Conservation (phyloP, 495 filamentous ascomycete genomes). For the Podospora australis region DNA sequence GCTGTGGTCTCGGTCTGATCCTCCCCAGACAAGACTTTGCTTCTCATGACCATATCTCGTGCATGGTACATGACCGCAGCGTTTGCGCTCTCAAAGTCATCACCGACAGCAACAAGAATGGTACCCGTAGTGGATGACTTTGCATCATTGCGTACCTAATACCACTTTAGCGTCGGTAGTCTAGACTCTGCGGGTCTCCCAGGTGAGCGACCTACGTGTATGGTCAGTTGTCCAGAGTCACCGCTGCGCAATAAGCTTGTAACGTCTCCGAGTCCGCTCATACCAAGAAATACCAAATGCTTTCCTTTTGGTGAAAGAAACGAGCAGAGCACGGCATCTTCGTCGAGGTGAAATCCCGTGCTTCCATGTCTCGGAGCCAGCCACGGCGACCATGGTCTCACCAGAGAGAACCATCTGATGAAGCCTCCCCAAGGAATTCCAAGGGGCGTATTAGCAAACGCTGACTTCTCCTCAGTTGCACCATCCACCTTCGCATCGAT, state of each 20-base stretch:
- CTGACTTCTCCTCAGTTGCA: constrained; percentile 51
- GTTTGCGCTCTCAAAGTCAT: constrained; percentile 68
- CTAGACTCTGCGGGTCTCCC: too few relatives aligned
- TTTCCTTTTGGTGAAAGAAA: constrained; percentile 70
- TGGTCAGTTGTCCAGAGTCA: constrained; percentile 55
- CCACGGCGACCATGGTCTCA: constrained; percentile 63
- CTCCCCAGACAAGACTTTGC: constrained; percentile 18
- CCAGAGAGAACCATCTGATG: constrained; percentile 67
- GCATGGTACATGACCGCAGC: constrained; percentile 83
- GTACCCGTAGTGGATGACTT: constrained; percentile 58
- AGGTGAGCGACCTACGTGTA: constrained; percentile 48
- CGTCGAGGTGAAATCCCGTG: constrained; percentile 54
- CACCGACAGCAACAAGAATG: constrained; percentile 64
- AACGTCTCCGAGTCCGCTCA: constrained; percentile 70
- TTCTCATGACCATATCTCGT: constrained; percentile 53
- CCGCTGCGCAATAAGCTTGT: constrained; percentile 64
- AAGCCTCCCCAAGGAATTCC: constrained; percentile 54
- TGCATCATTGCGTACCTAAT: background rate
- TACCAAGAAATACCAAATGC: constrained; percentile 73
- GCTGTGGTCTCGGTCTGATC: constrained; percentile 15
- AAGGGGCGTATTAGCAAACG: constrained; percentile 49
- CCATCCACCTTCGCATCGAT: constrained; percentile 49
- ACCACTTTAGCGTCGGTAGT: background rate
- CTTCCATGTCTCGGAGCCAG: constrained; percentile 20
- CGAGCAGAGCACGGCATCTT: constrained; percentile 74